phyloP scores from a whole-genome alignment of 1,139 yeast genomes.

The Suhomyces bribrorum region DNA sequence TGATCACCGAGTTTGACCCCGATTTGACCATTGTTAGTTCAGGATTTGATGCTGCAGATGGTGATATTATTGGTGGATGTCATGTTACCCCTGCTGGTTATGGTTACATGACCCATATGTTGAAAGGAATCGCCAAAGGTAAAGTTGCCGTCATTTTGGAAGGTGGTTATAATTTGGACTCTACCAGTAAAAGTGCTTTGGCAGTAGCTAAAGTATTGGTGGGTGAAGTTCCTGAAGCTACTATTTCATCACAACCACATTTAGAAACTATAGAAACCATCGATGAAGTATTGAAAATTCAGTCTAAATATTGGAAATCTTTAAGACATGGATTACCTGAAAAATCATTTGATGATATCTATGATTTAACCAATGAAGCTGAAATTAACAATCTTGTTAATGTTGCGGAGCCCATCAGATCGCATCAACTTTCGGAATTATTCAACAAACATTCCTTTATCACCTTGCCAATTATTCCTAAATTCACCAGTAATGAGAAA shows the following conservation, averaged over 20 bases:
- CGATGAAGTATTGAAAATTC: constrained; percentile 77
- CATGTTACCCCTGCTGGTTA: constrained; percentile 95
- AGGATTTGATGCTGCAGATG: constrained; percentile 98
- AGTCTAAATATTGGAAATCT: constrained; percentile 86
- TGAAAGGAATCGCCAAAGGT: constrained; percentile 86
- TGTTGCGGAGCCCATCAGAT: constrained; percentile 70
- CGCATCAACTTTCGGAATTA: constrained; percentile 63
- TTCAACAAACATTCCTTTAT: constrained; percentile 60
- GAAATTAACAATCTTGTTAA: constrained; percentile 44
- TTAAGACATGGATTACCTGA: constrained; percentile 66
- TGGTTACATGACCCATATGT: constrained; percentile 92
- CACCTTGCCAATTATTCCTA: constrained; percentile 63
- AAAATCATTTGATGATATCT: constrained; percentile 42
- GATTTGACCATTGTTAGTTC: constrained; percentile 91
- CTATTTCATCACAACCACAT: constrained; percentile 61
- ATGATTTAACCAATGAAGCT: constrained; percentile 30
- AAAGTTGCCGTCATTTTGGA: constrained; percentile 87
- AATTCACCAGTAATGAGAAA: constrained; percentile 19
- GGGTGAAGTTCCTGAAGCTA: constrained; percentile 92
- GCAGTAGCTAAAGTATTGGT: constrained; percentile 89
- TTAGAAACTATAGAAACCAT: constrained; percentile 83
- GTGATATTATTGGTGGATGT: constrained; percentile 97
- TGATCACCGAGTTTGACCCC: constrained; percentile 86
- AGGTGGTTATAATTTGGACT: constrained; percentile 94
- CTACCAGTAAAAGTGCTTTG: constrained; percentile 86